Conservation (phyloP, 2,329 filamentous ascomycete genomes). For the Decorospora gaudefroyi region DNA sequence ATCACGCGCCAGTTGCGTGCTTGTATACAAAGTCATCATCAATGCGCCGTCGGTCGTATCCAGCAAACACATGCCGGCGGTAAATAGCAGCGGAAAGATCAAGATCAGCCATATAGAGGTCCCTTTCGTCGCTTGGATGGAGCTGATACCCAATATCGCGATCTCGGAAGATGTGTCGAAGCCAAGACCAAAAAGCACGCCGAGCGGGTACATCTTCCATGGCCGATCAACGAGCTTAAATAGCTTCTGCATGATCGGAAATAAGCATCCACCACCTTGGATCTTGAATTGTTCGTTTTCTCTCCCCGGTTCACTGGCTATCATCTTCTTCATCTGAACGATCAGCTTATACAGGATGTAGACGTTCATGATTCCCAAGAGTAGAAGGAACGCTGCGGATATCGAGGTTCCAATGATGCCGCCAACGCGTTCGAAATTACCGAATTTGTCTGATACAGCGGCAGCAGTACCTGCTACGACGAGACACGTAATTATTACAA, state of each 20-base stretch:
- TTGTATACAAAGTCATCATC: conserved; percentile 93
- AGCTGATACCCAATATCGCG: conserved; percentile 86
- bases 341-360: conserved; percentile 83
- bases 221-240: conserved; percentile 74
- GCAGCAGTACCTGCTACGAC: conserved; percentile 90
- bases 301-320: conserved; percentile 57
- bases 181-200: conserved; percentile 82
- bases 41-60: conserved; percentile 91
- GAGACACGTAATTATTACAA: conserved; percentile 87
- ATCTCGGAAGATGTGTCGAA: conserved; percentile 97
- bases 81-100: conserved; percentile 89
- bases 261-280: conserved; percentile 76
- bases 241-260: conserved; percentile 70
- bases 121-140: conserved; percentile 80
- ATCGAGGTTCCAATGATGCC: conserved; percentile 89
- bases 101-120: conserved; percentile 93
- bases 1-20: conserved; percentile 75
- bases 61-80: conserved; percentile 91
- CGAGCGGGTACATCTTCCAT: conserved; percentile 96
- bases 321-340: conserved; percentile 65
- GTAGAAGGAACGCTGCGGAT: conserved; percentile 78
- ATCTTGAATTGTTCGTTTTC: conserved; percentile 64
- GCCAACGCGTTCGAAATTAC: conserved; percentile 76
- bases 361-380: conserved; percentile 80
- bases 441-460: conserved; percentile 79